These are phyloP conservation scores for Leccinum subtestaceum DNA, from an alignment of 768 basidiomycete species.

Conservation along the genomic window DNA sequence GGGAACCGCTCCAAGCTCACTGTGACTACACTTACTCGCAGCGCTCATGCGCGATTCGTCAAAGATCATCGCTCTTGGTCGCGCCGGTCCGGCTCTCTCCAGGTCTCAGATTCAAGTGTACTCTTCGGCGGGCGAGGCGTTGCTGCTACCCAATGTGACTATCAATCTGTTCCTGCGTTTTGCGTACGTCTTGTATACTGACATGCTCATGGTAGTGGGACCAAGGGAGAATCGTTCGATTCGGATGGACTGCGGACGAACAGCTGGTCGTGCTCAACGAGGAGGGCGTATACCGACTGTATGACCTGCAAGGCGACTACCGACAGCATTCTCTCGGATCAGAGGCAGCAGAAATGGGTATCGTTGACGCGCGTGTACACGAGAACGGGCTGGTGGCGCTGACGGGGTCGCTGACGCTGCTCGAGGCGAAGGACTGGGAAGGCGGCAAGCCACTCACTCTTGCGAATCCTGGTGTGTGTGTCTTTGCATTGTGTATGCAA, in stretches of 20 bases:
- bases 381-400: slow-evolving; percentile 86
- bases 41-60: slow-evolving; percentile 85
- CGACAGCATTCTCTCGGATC: slow-evolving; percentile 79
- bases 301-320: slow-evolving; percentile 85
- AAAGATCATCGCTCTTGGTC: slow-evolving; percentile 73
- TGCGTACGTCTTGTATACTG: slow-evolving; percentile 2
- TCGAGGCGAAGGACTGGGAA: slow-evolving; percentile 90
- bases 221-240: slow-evolving; percentile 73
- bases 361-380: slow-evolving; percentile 83
- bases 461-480: slow-evolving; percentile 70
- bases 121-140: slow-evolving; percentile 77
- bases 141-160: slow-evolving; percentile 72
- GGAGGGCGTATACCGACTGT: slow-evolving; percentile 88
- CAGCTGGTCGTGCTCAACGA: slow-evolving; percentile 83
- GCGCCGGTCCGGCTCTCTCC: slow-evolving; percentile 50
- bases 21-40: slow-evolving; percentile 28
- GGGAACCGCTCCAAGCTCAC: slow-evolving; percentile 3
- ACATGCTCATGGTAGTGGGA: slow-evolving; percentile 71
- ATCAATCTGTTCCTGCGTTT: slow-evolving; percentile 13
- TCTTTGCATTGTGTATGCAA: slow-evolving; percentile 3
- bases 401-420: slow-evolving; percentile 66
- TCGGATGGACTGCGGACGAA: slow-evolving; percentile 85
- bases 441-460: slow-evolving; percentile 71
- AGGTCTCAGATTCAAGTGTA: slow-evolving; percentile 87
- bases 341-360: slow-evolving; percentile 78